Conservation (phyloP, 176 grass and related monocot species). For the Alopecurus myosuroides region DNA sequence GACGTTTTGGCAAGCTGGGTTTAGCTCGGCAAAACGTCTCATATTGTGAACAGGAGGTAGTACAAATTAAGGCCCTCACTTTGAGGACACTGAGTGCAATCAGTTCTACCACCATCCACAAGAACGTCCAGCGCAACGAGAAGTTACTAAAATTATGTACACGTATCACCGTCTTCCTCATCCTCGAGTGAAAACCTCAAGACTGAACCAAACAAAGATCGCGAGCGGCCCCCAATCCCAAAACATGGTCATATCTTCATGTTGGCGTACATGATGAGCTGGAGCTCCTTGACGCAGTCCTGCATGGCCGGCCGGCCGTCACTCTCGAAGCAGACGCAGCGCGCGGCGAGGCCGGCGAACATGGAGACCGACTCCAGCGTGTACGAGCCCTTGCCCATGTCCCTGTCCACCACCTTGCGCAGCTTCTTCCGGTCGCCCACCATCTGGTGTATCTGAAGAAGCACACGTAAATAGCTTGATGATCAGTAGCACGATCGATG, state of each 20-base stretch:
- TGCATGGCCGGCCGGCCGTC: conserved; percentile 64
- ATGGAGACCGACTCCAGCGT: conserved; percentile 62
- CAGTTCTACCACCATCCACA: neutral
- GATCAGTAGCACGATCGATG: neutral
- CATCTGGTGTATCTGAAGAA: conserved; percentile 55
- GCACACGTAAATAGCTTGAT: neutral
- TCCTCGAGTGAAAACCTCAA: neutral
- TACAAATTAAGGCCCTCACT: neutral
- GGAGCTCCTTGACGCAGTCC: conserved; percentile 89
- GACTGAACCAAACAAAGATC: neutral
- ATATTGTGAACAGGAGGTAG: too few species aligned
- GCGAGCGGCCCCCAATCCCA: neutral
- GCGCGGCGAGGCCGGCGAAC: conserved; percentile 77
- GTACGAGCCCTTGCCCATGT: conserved; percentile 71
- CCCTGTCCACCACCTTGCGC: conserved; percentile 76
- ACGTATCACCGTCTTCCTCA: neutral
- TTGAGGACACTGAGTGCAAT: neutral
- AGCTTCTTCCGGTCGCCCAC: conserved; percentile 71
- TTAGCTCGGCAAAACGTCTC: too few species aligned
- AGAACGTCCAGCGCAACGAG: neutral
- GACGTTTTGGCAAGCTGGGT: too few species aligned
- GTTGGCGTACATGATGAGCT: conserved; percentile 78
- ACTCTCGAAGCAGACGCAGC: conserved; percentile 82
- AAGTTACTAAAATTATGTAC: conserved; percentile 27
- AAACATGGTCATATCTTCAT: conserved; percentile 64